These are phyloP conservation scores for Pleurotus cornucopiae DNA, from an alignment of 768 basidiomycete species.

Conservation along the genomic window DNA sequence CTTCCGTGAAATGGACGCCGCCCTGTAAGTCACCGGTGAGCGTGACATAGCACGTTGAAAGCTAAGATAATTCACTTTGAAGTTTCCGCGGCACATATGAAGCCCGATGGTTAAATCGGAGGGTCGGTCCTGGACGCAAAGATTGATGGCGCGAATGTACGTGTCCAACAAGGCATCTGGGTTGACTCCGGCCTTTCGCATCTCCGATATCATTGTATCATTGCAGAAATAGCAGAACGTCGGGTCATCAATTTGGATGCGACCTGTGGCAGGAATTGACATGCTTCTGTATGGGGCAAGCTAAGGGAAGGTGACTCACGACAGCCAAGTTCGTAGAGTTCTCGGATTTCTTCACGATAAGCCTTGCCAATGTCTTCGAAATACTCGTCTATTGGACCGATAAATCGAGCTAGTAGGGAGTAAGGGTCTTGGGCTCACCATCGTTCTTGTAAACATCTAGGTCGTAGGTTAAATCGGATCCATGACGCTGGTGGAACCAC, in stretches of 20 bases:
- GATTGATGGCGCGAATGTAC: conserved; percentile 64
- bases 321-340: conserved; percentile 44
- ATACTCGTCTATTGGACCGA: conserved; percentile 36
- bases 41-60: conserved; percentile 21
- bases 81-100: conserved; percentile 60
- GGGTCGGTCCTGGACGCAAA: conserved; percentile 48
- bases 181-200: conserved; percentile 59
- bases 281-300: background rate
- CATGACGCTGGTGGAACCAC: conserved; percentile 69
- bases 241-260: conserved; percentile 50
- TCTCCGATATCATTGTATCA: conserved; percentile 44
- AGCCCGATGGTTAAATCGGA: conserved; percentile 50
- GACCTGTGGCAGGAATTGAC: conserved; percentile 24
- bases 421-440: conserved; percentile 27
- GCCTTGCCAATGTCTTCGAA: conserved; percentile 44
- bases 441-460: conserved; percentile 57
- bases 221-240: conserved; percentile 66
- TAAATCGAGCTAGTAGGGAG: background rate
- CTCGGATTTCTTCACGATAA: conserved; percentile 45
- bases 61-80: conserved; percentile 38
- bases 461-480: conserved; percentile 52
- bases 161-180: conserved; percentile 61
- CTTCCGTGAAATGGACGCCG: conserved; percentile 55
- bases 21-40: conserved; percentile 16
- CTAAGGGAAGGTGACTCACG: conserved; percentile 34